Percentiles rank a stretch among this genome's conserved stretches.
Conservation (phyloP, 352 stramenopile genomes). For the Phytopythium montanum region DNA sequence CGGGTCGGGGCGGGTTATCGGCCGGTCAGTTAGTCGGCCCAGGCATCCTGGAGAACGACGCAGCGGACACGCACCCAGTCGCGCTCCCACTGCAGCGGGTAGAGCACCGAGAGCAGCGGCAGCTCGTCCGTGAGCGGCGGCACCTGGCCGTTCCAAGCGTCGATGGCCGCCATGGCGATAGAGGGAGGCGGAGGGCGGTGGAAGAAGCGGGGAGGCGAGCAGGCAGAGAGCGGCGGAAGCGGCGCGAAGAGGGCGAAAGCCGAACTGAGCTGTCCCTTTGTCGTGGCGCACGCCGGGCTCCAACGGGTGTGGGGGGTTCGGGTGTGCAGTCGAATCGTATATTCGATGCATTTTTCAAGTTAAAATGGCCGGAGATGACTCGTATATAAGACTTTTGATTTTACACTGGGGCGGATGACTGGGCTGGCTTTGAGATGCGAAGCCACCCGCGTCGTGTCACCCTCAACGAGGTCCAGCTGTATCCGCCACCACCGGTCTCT, state of each 20-base stretch:
- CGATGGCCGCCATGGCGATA: slow-evolving; percentile 19
- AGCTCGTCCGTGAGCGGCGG: slow-evolving; percentile 47
- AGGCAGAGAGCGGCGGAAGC: neutral
- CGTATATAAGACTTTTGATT: neutral
- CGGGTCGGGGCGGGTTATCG: neutral
- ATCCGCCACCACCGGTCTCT: neutral
- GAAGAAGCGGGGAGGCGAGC: neutral
- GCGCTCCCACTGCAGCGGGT: slow-evolving; percentile 72
- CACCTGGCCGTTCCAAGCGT: slow-evolving; percentile 10
- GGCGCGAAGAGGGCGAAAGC: slow-evolving; percentile 5
- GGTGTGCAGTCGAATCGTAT: neutral
- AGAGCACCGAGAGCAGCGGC: slow-evolving; percentile 50
- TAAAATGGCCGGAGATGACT: neutral
- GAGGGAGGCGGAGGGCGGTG: neutral
- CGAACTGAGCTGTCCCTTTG: neutral
- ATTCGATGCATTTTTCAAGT: neutral
- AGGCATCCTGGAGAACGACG: neutral
- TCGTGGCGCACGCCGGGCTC: neutral
- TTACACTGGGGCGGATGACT: neutral
- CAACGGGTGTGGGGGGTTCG: neutral
- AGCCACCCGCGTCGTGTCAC: slow-evolving; percentile 7
- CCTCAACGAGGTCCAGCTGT: neutral
- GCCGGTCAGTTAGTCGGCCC: neutral
- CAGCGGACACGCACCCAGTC: slow-evolving; percentile 35
- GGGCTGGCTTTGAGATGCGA: slow-evolving; percentile 8